These are phyloP conservation scores for Candida endomychidarum DNA, from an alignment of 805 yeast species.

Conservation along the genomic window DNA sequence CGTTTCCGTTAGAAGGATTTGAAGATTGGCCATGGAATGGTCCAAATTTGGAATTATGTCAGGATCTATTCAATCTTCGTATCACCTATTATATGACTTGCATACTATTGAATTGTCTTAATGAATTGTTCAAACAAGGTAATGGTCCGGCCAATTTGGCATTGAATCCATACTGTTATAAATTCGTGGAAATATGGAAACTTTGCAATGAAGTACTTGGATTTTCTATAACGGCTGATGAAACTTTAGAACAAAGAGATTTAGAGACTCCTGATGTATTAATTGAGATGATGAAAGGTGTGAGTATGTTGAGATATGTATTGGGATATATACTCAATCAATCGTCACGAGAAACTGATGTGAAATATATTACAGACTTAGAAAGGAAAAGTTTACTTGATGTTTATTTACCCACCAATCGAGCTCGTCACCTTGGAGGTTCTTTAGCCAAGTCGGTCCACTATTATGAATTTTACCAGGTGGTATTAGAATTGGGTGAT, in stretches of 20 bases:
- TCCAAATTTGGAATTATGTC: conserved; percentile 32
- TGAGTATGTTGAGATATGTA: conserved; percentile 61
- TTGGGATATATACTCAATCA: conserved; percentile 52
- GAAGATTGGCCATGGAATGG: too few relatives aligned
- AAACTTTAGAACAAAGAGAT: conserved; percentile 27
- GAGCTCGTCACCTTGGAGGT: conserved; percentile 38
- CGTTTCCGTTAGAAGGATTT: too few relatives aligned
- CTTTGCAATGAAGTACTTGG: conserved; percentile 58
- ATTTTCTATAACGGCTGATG: conserved; percentile 55
- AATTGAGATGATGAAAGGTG: conserved; percentile 50
- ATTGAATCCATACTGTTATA: conserved; percentile 61
- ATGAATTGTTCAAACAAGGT: conserved; percentile 30
- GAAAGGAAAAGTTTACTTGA: conserved; percentile 8
- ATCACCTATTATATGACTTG: conserved; percentile 25
- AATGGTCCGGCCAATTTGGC: conserved; percentile 38
- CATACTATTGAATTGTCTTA: conserved; percentile 31
- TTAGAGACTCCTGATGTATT: conserved; percentile 33
- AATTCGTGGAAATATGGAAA: conserved; percentile 64
- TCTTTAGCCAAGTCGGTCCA: conserved; percentile 17
- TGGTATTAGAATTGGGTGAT: conserved; percentile 9
- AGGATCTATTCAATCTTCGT: conserved; percentile 25
- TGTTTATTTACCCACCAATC: conserved; percentile 32
- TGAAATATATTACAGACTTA: conserved; percentile 8
- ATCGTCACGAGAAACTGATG: not conserved
- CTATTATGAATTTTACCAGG: conserved; percentile 8